These are phyloP conservation scores for Hypoxylon sp. DNA, from an alignment of 2,329 filamentous ascomycete genomes.

Conservation along the genomic window DNA sequence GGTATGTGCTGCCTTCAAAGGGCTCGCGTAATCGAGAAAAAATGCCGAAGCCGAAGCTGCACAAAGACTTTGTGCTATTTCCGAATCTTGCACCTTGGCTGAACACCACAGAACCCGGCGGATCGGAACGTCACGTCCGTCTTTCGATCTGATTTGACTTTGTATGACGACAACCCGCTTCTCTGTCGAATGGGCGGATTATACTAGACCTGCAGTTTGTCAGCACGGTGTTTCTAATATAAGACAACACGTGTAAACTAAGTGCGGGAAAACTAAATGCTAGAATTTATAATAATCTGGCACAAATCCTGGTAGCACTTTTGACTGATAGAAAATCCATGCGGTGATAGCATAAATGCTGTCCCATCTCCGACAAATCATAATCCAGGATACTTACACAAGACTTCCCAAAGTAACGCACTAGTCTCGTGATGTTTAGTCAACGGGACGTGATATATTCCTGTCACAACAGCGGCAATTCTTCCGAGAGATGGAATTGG, in stretches of 20 bases:
- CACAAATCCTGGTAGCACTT: conserved; percentile 21
- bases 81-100: conserved; percentile 36
- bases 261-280: not conserved
- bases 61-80: conserved; percentile 30
- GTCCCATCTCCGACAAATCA: conserved; percentile 32
- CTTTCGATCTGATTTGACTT: conserved; percentile 29
- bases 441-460: conserved; percentile 26
- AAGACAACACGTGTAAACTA: conserved; percentile 18
- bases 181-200: conserved; percentile 14
- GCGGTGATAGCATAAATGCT: conserved; percentile 26
- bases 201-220: conserved; percentile 29
- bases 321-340: conserved; percentile 20
- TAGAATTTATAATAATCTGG: conserved; percentile 7
- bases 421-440: conserved; percentile 34
- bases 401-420: conserved; percentile 22
- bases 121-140: conserved; percentile 28
- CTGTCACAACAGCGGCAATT: conserved; percentile 28
- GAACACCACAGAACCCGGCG: conserved; percentile 19
- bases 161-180: conserved; percentile 7
- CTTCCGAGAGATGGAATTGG: conserved; percentile 24
- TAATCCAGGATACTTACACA: conserved; percentile 38
- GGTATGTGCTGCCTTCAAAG: not conserved
- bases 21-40: conserved; percentile 13
- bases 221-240: conserved; percentile 27
- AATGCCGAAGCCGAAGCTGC: conserved; percentile 31